Percentiles rank a stretch among this genome's conserved stretches.
Conservation (phyloP, 306 rosid species). For the Casuarina equisetifolia region DNA sequence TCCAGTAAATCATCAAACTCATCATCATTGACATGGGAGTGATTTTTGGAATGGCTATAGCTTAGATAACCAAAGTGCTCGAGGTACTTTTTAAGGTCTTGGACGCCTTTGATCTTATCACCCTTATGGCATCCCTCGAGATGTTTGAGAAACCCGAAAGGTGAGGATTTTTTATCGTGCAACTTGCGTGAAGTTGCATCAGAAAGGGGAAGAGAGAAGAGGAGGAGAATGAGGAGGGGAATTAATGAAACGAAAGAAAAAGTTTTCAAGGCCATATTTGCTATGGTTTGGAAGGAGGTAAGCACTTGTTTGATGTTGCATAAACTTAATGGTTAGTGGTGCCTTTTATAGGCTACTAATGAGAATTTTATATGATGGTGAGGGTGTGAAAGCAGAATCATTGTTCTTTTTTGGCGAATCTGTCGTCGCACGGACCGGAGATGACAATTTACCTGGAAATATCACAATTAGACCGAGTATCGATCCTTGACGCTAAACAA, state of each 20-base stretch:
- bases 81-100: neutral
- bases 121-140: no score
- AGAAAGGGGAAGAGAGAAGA: neutral
- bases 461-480: no score
- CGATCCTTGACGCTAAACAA: no score
- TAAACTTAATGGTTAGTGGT: neutral
- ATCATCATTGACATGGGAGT: neutral
- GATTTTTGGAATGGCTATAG: neutral
- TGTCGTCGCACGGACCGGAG: neutral
- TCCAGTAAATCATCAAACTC: no score
- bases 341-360: neutral
- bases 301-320: neutral
- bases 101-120: neutral
- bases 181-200: neutral
- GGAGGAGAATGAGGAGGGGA: neutral
- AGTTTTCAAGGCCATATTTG: neutral
- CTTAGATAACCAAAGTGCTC: neutral
- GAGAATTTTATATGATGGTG: neutral
- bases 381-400: neutral
- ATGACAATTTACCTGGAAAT: no score
- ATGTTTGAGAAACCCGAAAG: no score
- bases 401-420: neutral
- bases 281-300: neutral
- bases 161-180: neutral
- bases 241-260: neutral